A percentile compares a stretch with the other conserved stretches of the same genome.
Conservation (phyloP, 768 basidiomycete genomes). For the Phallus indusiatus region DNA sequence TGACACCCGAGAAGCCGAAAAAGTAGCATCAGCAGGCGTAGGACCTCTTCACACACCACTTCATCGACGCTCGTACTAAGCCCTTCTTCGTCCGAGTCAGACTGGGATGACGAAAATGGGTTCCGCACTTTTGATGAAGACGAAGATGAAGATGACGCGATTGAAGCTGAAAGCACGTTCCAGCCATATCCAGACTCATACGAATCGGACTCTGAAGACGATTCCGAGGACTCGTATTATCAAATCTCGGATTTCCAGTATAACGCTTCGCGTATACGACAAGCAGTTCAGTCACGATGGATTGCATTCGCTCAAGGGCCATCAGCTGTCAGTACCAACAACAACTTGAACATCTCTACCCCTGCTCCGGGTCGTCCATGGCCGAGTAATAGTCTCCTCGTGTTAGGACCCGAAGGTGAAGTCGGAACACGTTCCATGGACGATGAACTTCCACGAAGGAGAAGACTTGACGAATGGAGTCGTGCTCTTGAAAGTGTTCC, state of each 20-base stretch:
- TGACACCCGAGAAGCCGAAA: slow-evolving; percentile 29
- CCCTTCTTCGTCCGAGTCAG: slow-evolving; percentile 9
- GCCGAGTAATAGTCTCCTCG: slow-evolving; percentile 52
- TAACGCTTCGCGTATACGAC: slow-evolving; percentile 41
- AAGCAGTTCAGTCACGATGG: slow-evolving; percentile 67
- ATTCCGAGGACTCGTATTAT: slow-evolving; percentile 42
- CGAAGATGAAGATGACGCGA: slow-evolving; percentile 29
- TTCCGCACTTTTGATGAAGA: slow-evolving; percentile 18
- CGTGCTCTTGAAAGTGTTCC: slow-evolving; percentile 53
- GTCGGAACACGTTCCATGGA: slow-evolving; percentile 56
- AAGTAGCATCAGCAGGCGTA: slow-evolving; percentile 2
- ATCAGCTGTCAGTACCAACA: neutral
- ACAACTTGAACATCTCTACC: neutral
- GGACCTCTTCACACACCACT: slow-evolving; percentile 10
- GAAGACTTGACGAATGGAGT: slow-evolving; percentile 52
- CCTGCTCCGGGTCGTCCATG: neutral
- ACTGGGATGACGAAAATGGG: slow-evolving; percentile 20
- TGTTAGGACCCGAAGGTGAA: slow-evolving; percentile 79
- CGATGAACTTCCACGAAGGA: slow-evolving; percentile 53
- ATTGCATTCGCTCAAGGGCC: slow-evolving; percentile 59
- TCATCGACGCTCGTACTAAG: neutral
- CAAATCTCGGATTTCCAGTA: slow-evolving; percentile 62
- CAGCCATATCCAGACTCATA: slow-evolving; percentile 13
- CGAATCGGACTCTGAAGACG: slow-evolving; percentile 18
- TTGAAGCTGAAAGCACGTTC: slow-evolving; percentile 20